Conservation (phyloP, 2,329 filamentous ascomycete genomes). For the Cordyceps pruinosa region DNA sequence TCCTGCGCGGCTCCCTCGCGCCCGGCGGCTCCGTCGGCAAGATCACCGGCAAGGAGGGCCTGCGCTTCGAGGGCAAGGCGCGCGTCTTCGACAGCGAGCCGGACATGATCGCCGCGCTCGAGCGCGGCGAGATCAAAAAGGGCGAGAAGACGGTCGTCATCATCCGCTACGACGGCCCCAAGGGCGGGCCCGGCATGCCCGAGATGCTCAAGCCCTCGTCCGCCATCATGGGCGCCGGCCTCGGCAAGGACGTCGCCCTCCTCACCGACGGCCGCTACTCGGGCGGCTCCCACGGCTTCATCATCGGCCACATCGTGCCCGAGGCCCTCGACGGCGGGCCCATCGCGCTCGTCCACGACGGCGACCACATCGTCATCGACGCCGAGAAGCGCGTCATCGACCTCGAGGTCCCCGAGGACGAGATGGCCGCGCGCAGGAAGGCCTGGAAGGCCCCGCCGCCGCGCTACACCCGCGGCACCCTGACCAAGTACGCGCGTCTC, state of each 20-base stretch:
- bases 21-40: slow-evolving; percentile 89
- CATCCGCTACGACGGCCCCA: slow-evolving; percentile 89
- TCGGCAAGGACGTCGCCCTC: slow-evolving; percentile 68
- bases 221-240: slow-evolving; percentile 83
- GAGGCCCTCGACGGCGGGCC: slow-evolving; percentile 82
- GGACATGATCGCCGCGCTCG: slow-evolving; percentile 70
- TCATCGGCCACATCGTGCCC: slow-evolving; percentile 82
- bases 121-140: slow-evolving; percentile 70
- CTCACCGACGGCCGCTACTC: slow-evolving; percentile 72
- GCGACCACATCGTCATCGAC: slow-evolving; percentile 76
- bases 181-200: slow-evolving; percentile 89
- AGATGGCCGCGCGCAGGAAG: slow-evolving; percentile 50
- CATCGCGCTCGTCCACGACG: slow-evolving; percentile 74
- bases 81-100: slow-evolving; percentile 83
- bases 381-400: slow-evolving; percentile 65
- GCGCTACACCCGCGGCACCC: slow-evolving; percentile 55
- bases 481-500: slow-evolving; percentile 61
- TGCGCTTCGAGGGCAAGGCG: slow-evolving; percentile 72
- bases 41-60: slow-evolving; percentile 92
- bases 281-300: slow-evolving; percentile 77
- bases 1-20: slow-evolving; percentile 80
- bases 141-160: slow-evolving; percentile 85
- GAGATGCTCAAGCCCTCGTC: slow-evolving; percentile 92
- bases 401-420: slow-evolving; percentile 59
- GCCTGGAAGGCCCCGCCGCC: slow-evolving; percentile 57